Evolutionary conservation across 108 stramenopile species (phyloP).

Genomic region (Chaetoceros muelleri): DNA sequence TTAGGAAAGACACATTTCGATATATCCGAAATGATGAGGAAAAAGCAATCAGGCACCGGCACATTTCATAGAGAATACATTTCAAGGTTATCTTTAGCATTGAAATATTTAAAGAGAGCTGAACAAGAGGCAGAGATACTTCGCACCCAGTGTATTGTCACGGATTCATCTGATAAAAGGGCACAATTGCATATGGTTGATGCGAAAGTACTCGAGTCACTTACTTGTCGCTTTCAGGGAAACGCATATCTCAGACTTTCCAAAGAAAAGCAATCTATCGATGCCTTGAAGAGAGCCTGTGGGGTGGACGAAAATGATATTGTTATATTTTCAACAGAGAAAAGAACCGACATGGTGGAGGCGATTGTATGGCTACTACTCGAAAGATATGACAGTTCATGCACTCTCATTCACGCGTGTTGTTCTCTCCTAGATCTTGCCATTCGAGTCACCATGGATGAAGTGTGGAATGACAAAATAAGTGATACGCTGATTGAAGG

Average conservation of each 20-base stretch:
- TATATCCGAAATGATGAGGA: constrained; percentile 3
- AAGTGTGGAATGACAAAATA: too few relatives aligned
- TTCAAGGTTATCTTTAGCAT: too few relatives aligned
- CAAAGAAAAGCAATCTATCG: not conserved
- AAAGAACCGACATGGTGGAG: too few relatives aligned
- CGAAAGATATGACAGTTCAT: too few relatives aligned
- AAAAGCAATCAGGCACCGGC: not conserved
- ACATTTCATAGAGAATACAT: not conserved
- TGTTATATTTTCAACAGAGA: too few relatives aligned
- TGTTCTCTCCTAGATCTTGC: not conserved
- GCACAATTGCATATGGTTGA: not conserved
- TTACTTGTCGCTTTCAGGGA: not conserved
- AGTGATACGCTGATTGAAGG: too few relatives aligned
- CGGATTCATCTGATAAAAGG: not conserved
- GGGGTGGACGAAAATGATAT: not conserved
- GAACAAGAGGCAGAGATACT: not conserved
- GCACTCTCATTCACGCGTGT: too few relatives aligned
- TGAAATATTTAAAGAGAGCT: not conserved
- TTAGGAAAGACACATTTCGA: constrained; percentile 8
- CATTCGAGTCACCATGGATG: too few relatives aligned
- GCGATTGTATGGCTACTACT: too few relatives aligned
- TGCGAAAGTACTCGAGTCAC: not conserved
- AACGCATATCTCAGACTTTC: not conserved
- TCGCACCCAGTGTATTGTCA: not conserved
- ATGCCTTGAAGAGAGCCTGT: not conserved